Evolutionary conservation across 163 green algal genomes (phyloP).

Genomic region (Trebouxia gelatinosa): DNA sequence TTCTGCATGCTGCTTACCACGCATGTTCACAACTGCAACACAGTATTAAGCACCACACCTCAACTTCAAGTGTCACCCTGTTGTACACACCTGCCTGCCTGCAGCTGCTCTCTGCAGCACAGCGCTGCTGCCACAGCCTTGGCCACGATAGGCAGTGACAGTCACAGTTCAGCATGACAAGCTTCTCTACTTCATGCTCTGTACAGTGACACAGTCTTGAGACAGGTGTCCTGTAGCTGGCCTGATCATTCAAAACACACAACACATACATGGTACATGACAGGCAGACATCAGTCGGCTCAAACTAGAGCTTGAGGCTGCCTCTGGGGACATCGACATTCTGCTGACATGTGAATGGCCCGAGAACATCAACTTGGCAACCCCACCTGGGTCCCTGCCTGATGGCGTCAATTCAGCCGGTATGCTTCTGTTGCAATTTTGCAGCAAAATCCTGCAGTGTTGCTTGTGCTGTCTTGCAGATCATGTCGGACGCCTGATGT

Average conservation of each 20-base stretch:
- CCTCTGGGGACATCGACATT: constrained; percentile 80
- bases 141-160: too few species aligned
- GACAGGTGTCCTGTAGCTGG: too few species aligned
- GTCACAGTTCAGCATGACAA: too few species aligned
- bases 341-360: constrained; percentile 88
- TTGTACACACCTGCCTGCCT: background rate
- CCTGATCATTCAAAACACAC: too few species aligned
- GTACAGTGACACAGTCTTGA: too few species aligned
- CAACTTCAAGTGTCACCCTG: background rate
- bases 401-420: constrained; percentile 14
- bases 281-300: constrained; percentile 49
- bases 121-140: too few species aligned
- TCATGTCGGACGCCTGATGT: too few species aligned
- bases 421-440: too few species aligned
- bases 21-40: background rate
- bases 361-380: constrained; percentile 42
- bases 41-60: background rate
- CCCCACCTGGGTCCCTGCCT: constrained; percentile 31
- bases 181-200: too few species aligned
- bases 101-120: background rate
- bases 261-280: too few species aligned
- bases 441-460: too few species aligned
- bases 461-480: too few species aligned
- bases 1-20: background rate
- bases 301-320: constrained; percentile 50